Evolutionary conservation across 768 basidiomycete genomes (phyloP), one percentile per base, ranked within the genome.

Genomic region (Macrolepiota albuminosa): DNA sequence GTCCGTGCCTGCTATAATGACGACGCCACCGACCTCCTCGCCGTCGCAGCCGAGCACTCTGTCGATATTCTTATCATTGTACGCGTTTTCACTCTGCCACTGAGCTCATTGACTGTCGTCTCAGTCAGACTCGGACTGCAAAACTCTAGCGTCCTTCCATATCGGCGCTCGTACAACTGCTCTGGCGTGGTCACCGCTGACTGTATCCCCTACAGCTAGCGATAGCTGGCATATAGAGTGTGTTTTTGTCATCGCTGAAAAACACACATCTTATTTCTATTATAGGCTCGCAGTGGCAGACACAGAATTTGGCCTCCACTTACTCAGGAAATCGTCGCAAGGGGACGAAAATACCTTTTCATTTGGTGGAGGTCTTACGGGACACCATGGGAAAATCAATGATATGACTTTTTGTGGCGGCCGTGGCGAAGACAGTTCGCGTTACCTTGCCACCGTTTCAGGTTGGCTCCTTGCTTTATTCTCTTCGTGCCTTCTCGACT

Each of bases 361-460:
- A 6, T 93, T 93, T 66, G 91, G 89, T 31, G 90, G 90, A 3
- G 89, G 89, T 1, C 75, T 91, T 36, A 90, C 86, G 63, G 91
- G 91, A 1, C 91, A 93, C 66, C 89, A 91, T 70, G 88, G 85
- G 42, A 84, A 78, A 66, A 78, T 93, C 16, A 92, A 86, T 63
- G 90, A 86, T 63, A 86, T 93, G 78, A 77, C 84, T 26, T 93
- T 91, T 66, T 91, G 88, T 69, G 90, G 91, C 0, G 89, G 90
- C 2, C 83, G 79, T 63, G 83, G 82, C 46, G 79, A 83, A 63
- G 88, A 91, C 65, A 82, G 80, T 63, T 75, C 80, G 47, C 81
- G 88, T 63, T 91, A 92, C 71, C 81, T 93, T 60, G 91, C 89
- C 8, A 89, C 90, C 10, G 88, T 91, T 33, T 90, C 91, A 58